A percentile compares a stretch with the other conserved stretches of the same genome.
phyloP scores from a whole-genome alignment of 306 rosid genomes.

The Senna tora region DNA sequence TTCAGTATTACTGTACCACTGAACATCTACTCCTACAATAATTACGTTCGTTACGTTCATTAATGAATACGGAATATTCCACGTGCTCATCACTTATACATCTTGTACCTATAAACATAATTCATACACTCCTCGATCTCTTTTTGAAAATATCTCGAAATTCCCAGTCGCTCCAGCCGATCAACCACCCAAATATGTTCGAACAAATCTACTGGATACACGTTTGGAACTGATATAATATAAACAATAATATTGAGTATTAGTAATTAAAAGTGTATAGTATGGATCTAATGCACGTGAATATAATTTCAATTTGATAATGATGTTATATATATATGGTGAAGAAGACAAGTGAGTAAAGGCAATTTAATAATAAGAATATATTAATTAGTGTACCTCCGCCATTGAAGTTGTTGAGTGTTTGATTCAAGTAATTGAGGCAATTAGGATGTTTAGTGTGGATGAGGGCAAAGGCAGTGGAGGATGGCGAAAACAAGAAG shows the following conservation, averaged over 20 bases:
- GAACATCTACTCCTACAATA: no score
- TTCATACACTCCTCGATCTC: constrained; percentile 64
- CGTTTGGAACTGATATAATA: constrained; percentile 66
- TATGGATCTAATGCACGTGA: no score
- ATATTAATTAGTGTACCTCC: no score
- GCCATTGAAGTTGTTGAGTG: constrained; percentile 68
- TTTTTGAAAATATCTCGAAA: constrained; percentile 62
- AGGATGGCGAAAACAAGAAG: constrained; percentile 86
- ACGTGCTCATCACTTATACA: neutral
- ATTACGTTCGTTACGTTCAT: no score
- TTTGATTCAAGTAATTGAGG: constrained; percentile 60
- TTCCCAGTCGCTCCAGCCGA: constrained; percentile 79
- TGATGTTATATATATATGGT: no score
- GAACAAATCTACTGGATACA: constrained; percentile 84
- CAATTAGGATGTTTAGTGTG: constrained; percentile 74
- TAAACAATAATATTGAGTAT: neutral
- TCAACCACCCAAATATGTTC: constrained; percentile 87
- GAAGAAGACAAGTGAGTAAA: no score
- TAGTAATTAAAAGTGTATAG: neutral
- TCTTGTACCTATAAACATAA: constrained; percentile 64
- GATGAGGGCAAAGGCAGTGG: constrained; percentile 89
- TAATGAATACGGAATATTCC: no score
- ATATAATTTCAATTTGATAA: no score
- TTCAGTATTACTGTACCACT: no score
- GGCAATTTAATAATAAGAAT: no score